A percentile compares a stretch with the other conserved stretches of the same genome.
These are phyloP conservation scores for Erythrophleum fordii DNA, from an alignment of 306 rosid genomes.

Conservation along the genomic window DNA sequence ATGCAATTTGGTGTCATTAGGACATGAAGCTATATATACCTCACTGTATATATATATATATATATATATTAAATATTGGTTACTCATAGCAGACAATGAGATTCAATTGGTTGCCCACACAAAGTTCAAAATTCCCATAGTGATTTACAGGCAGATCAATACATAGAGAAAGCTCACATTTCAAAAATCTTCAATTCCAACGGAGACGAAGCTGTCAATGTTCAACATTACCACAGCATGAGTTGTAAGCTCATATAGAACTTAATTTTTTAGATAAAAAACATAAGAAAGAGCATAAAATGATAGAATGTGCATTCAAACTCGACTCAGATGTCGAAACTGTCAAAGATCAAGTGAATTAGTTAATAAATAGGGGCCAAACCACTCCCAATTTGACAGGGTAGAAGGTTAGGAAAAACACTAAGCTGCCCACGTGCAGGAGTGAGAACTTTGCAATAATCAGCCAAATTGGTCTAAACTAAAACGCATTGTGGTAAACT, in stretches of 20 bases:
- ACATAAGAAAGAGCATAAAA: background rate
- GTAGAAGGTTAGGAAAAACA: background rate
- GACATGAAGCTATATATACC: no score
- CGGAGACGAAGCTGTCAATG: conserved; percentile 42
- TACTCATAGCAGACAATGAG: no score
- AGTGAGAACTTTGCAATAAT: background rate
- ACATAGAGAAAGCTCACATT: background rate
- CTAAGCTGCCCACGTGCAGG: background rate
- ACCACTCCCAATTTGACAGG: background rate
- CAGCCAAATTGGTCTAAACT: background rate
- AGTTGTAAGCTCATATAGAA: conserved; percentile 25
- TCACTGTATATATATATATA: no score
- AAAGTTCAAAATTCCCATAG: background rate
- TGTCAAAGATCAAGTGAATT: background rate
- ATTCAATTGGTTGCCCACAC: no score
- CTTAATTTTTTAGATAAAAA: background rate
- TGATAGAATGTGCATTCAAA: background rate
- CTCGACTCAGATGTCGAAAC: background rate
- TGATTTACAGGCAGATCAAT: background rate
- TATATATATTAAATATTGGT: no score
- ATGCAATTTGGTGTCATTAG: no score
- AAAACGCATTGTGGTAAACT: background rate
- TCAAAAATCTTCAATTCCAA: background rate
- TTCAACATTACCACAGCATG: conserved; percentile 33
- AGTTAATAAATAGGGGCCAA: no score